A percentile compares a stretch with the other conserved stretches of the same genome.
phyloP scores from a whole-genome alignment of 2,329 filamentous ascomycete species.

The Helminthosporium solani region DNA sequence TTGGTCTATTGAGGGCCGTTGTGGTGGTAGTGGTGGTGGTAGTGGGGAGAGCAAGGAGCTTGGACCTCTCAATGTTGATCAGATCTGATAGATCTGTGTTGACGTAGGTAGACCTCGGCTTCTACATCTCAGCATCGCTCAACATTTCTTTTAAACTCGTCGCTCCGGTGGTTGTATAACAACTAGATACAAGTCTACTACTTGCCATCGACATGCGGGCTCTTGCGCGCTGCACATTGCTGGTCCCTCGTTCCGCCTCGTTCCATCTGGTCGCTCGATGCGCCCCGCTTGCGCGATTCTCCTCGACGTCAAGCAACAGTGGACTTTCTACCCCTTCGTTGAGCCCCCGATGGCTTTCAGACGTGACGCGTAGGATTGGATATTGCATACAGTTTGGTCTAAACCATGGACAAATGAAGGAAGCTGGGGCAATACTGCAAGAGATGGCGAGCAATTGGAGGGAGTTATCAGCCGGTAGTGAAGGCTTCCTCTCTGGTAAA shows the following conservation, averaged over 20 bases:
- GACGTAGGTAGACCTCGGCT: conserved; percentile 16
- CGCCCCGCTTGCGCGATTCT: conserved; percentile 10
- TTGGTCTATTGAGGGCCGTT: too few relatives aligned
- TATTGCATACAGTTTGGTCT: conserved; percentile 76
- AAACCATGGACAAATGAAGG: conserved; percentile 55
- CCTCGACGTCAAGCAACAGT: conserved; percentile 13
- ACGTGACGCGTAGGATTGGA: conserved; percentile 66
- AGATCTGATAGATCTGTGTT: not conserved
- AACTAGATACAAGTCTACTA: too few relatives aligned
- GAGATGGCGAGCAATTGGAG: conserved; percentile 68
- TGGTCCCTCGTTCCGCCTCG: conserved; percentile 6
- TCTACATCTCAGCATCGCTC: not conserved
- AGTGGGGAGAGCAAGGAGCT: conserved; percentile 8
- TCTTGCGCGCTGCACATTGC: conserved; percentile 17
- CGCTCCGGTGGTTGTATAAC: not conserved
- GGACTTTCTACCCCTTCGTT: conserved; percentile 29
- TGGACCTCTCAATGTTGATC: conserved; percentile 6
- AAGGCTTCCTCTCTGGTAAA: conserved; percentile 70
- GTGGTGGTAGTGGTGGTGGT: too few relatives aligned
- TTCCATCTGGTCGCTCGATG: conserved; percentile 4
- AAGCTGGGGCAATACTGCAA: conserved; percentile 61
- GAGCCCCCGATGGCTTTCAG: conserved; percentile 67
- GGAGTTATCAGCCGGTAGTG: conserved; percentile 68
- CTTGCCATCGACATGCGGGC: conserved; percentile 17
- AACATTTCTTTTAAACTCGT: conserved; percentile 1